Base-by-base conservation (phyloP, 73 alveolate species). In the Effrenium voratum region DNA sequence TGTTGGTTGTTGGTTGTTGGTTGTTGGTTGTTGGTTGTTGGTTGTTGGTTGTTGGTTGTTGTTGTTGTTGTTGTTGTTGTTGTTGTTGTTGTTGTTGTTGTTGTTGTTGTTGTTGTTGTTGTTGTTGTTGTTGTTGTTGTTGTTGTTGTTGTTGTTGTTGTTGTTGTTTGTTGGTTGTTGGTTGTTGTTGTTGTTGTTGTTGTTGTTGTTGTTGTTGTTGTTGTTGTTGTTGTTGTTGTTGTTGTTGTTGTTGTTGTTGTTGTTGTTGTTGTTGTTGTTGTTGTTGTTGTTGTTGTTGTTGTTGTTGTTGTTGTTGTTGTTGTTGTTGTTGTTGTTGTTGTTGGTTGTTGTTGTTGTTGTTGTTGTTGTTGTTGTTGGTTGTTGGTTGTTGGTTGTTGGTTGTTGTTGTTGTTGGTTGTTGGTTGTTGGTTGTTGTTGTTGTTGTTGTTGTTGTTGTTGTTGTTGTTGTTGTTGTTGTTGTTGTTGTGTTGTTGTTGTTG, bases 211-310 rank as follows among this genome's bases (percentile, higher is more conserved):
- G 79, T 66, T 66, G 79, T 66, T 66, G 79, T 66, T 66, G 79
- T 2, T 66, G 79, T 66, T 66, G 79, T 66, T 66, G 79, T 87
- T 43, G 97, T 87, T 5, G 43, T 46, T 3, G 97, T 87, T 5
- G 97, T 86, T 19, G 97, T 90, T 34, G 73, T 90, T 34, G 68
- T 68, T 47, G 97, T 68, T 52, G 66, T 86, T 86, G 88, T 90
- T 45, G 68, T 90, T 76, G 68, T 68, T 86, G 45, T 24, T 26
- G 68, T 86, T 34, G 30, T 43, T 1, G 68, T 41, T 43, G 97
- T 90, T 41, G n/a, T 90, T 30, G 97, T 68, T 86, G 97, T 59
- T 0, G 5, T 38, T 10, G 95, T 70, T 19, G 3, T 8, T 52
- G 8, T 8, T 12, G 63, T 52, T 52, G 26, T 52, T 12, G 63